Evolutionary conservation across 2,329 filamentous ascomycete genomes (phyloP), one percentile per base, ranked within the genome.

Genomic region (Cercospora sojina): DNA sequence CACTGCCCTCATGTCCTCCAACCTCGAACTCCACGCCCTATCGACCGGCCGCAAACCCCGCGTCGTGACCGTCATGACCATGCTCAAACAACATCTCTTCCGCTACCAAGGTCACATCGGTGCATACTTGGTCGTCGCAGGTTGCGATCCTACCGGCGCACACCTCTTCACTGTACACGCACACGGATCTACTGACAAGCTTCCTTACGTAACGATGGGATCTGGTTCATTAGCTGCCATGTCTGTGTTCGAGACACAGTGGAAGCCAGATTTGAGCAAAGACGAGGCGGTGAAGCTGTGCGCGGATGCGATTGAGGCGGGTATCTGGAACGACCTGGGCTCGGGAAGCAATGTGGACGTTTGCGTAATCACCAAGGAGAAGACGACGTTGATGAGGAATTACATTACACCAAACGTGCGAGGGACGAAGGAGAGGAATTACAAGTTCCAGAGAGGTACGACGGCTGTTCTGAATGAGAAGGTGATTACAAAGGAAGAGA

Each of bases 41-140:
- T 97, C 93, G 64, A 98, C 95, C 31, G 94, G 94, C 80, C 94
- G 95, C 80, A 93, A 95, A 81, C 94, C 95, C 67, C 93, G 95
- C 78, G 96, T 99, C 74, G 93, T 97, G 73, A 99, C 95, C 70
- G 96, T 93, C 86, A 99, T 99, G 95, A 99, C 95, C 60, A 90
- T 99, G 85, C 90, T 99, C 72, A 99, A 99, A 86, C 95, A 99
- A 83, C 95, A 99, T 81, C 91, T 99, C 70, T 99, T 99, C 90
- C 90, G 91, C 75, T 92, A 99, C 85, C 95, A 99, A 81, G 95
- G 95, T 74, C 87, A 99, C 83, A 97, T 99, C 74, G 95, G 96
- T 74, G 95, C 95, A 71, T 99, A 99, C 82, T 90, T 99, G 66
- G 95, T 99, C 72, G 92, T 99, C 66, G 95, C 95, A 41, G 95